A percentile compares a stretch with the other conserved stretches of the same genome.
phyloP scores from a whole-genome alignment of 2,329 filamentous ascomycete species.

The Ilyonectria mors-panacis region DNA sequence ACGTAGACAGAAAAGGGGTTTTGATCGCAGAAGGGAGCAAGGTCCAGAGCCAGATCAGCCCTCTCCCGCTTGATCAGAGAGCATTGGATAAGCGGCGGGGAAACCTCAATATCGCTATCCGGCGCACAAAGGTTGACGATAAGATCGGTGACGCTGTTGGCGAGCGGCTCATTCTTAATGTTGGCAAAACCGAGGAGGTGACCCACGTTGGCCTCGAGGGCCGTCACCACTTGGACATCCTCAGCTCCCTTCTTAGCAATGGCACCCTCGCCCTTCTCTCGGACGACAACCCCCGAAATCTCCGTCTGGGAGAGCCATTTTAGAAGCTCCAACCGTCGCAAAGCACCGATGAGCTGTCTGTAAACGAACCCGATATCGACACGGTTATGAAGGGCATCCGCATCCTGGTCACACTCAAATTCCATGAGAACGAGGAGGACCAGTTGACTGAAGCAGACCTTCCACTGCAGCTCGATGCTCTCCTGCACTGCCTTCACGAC shows the following conservation, averaged over 20 bases:
- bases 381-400: conserved; percentile 72
- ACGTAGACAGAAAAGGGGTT: conserved; percentile 83
- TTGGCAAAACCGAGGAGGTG: conserved; percentile 75
- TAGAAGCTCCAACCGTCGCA: conserved; percentile 82
- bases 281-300: conserved; percentile 65
- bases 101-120: conserved; percentile 77
- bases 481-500: conserved; percentile 86
- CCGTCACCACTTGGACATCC: conserved; percentile 67
- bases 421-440: conserved; percentile 90
- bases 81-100: conserved; percentile 73
- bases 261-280: conserved; percentile 53
- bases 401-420: conserved; percentile 81
- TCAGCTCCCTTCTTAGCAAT: conserved; percentile 60
- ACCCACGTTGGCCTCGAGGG: conserved; percentile 71
- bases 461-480: conserved; percentile 79
- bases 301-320: conserved; percentile 76
- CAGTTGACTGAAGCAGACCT: conserved; percentile 85
- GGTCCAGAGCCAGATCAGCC: conserved; percentile 71
- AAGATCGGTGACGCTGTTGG: conserved; percentile 76
- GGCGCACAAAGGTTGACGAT: conserved; percentile 76
- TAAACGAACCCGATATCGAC: conserved; percentile 80
- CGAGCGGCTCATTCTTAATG: conserved; percentile 64
- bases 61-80: conserved; percentile 72
- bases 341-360: conserved; percentile 76
- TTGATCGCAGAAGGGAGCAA: conserved; percentile 69